Base-by-base conservation (phyloP, 768 basidiomycete species). In the Hydnomerulius pinastri region DNA sequence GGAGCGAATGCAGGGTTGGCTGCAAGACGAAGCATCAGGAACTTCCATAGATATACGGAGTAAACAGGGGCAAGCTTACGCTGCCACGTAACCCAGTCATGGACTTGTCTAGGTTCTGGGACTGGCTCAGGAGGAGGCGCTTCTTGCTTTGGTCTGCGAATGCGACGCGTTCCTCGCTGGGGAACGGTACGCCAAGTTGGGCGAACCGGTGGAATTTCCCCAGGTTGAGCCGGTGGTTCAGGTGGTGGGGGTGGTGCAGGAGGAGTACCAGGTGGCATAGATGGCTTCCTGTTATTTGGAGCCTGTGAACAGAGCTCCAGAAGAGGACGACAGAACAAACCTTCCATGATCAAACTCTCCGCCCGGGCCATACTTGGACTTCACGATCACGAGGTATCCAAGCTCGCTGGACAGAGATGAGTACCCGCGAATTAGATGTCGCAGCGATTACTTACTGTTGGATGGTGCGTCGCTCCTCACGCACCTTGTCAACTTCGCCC, bases 341-440 rank as follows among this genome's bases (percentile, higher is more conserved):
- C 91, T 92, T n/a, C 88, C 83, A 8, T 85, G 79, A 60, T 91
- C 86, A 61, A 87, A 93, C 65, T 90, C 86, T 43, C 91, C 91
- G 48, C 89, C 90, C n/a, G 89, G 83, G 5, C 85, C 85, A 57
- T 90, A 89, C 63, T 87, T 87, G 33, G 87, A 77, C 65, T 81
- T 83, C 76, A 86, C 75, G 57, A 76, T 73, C 52, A 92, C 66
- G 21, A 93, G 72, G 50, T 76, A 80, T 23, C 87, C 90, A 48
- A 93, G 76, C 73, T 92, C 88, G 58, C 90, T 91, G 55, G 11
- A 28, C 54, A 30, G 37, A 23, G 23, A 18, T 62, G 6, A 53
- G 48, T 11, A 46, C 45, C n/a, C n/a, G 46, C 13, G 52, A n/a
- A 21, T 33, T 39, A 35, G n/a, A 32, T 24, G 1, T 41, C 9